A percentile compares a stretch with the other conserved stretches of the same genome.
Evolutionary conservation across 108 stramenopile species (phyloP).

Genomic region (Schizochytrium sp.): DNA sequence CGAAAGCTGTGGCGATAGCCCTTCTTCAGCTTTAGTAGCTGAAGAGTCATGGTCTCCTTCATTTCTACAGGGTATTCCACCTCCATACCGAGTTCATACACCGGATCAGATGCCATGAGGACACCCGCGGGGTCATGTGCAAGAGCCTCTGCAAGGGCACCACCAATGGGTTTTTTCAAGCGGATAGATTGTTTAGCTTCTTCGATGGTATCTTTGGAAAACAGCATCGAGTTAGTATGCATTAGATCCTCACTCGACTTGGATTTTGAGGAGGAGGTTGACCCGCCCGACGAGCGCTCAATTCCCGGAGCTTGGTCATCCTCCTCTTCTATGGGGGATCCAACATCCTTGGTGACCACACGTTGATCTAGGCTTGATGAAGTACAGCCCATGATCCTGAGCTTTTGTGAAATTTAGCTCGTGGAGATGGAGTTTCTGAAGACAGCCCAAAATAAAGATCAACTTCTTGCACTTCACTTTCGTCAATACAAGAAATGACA

Average conservation of each 20-base stretch:
- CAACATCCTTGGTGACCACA: no score
- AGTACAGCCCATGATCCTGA: no score
- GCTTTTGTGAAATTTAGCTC: no score
- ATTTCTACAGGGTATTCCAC: constrained; percentile 47
- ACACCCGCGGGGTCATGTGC: not conserved
- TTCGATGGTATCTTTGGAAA: constrained; percentile 44
- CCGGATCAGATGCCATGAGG: constrained; percentile 2
- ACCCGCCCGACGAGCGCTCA: no score
- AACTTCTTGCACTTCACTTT: no score
- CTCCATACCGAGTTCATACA: constrained; percentile 40
- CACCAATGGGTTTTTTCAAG: not conserved
- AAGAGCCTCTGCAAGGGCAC: not conserved
- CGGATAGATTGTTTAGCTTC: constrained; percentile 46
- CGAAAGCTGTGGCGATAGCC: not conserved
- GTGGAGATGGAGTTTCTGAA: no score
- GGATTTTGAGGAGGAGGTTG: no score
- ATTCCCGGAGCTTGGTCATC: no score
- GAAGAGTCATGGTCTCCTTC: not conserved
- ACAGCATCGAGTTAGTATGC: constrained; percentile 49
- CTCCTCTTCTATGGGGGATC: no score
- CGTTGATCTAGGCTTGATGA: no score
- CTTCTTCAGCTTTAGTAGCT: not conserved
- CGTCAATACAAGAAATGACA: no score
- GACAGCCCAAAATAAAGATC: no score
- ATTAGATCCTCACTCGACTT: constrained; percentile 24